Evolutionary conservation across 495 filamentous ascomycete species (phyloP).

Genomic region (Neurospora tetrasperma): DNA sequence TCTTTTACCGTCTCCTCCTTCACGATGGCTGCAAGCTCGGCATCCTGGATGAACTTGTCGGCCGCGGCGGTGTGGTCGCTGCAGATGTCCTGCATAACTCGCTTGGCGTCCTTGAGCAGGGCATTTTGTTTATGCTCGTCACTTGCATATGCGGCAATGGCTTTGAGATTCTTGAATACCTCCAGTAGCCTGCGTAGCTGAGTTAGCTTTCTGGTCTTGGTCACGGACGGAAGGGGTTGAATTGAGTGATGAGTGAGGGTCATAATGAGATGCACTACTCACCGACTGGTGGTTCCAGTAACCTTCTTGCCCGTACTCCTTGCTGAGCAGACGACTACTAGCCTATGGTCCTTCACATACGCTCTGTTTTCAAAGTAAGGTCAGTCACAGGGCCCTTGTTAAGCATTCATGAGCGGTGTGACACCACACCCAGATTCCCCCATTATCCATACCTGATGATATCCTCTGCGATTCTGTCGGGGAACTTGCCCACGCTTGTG

Average conservation of each 20-base stretch:
- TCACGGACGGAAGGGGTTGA: conserved; percentile 3
- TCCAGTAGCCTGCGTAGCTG: conserved; percentile 34
- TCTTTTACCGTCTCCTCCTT: conserved; percentile 57
- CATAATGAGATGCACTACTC: conserved; percentile 30
- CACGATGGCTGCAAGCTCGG: conserved; percentile 47
- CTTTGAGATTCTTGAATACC: conserved; percentile 54
- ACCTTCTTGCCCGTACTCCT: conserved; percentile 81
- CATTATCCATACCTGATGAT: conserved; percentile 22
- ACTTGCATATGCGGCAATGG: conserved; percentile 57
- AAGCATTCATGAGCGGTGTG: not conserved
- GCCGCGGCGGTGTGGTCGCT: conserved; percentile 63
- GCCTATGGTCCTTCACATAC: conserved; percentile 52
- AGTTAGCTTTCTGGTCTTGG: not conserved
- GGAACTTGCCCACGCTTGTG: conserved; percentile 48
- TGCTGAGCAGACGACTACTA: conserved; percentile 89
- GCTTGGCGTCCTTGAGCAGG: conserved; percentile 59
- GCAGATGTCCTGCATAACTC: conserved; percentile 63
- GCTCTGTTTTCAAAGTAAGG: conserved; percentile 36
- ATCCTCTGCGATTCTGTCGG: conserved; percentile 30
- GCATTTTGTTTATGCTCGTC: conserved; percentile 49
- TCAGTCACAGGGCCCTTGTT: not conserved
- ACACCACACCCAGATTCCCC: not conserved
- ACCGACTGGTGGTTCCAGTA: conserved; percentile 92
- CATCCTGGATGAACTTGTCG: conserved; percentile 47
- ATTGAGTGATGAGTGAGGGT: conserved; percentile 3